Evolutionary conservation across 1,139 yeast species (phyloP), one percentile per base, ranked within the genome.

Genomic region (Yamadazyma trypodendri): DNA sequence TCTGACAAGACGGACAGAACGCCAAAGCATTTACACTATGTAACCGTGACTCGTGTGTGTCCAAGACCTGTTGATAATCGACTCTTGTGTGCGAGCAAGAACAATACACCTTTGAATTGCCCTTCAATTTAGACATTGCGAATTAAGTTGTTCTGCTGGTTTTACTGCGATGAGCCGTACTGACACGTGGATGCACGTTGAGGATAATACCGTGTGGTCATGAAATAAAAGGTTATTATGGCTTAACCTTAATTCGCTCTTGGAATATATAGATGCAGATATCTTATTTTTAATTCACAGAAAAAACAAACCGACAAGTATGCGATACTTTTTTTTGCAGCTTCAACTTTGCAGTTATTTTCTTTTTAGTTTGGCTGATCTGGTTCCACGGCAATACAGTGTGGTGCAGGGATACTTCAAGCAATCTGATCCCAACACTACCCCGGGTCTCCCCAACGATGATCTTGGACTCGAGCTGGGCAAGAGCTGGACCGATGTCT

Each of bases 1-100:
- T 33, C 38, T 63, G 71, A 40, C 76, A 70, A 14, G 54, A 49
- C 3, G 71, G 69, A 42, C 76, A 70, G 40, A 66, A 68, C 37
- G 52, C 61, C n/a, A 66, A 45, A 13, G 60, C 54, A 22, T 48
- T 45, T 4, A 48, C 31, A 29, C 35, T 24, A 34, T 44, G 43
- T 22, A 15, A 31, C 15, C 40, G 30, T 13, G 25, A 7, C 13
- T 6, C n/a, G 6, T 16, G 20, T 5, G 4, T 11, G 6, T 18
- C 8, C 16, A 38, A 25, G 2, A 39, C 40, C 6, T 35, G 17
- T 4, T 25, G n/a, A 30, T 34, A 32, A 7, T 35, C 36, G 2
- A 30, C 7, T 21, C 31, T 24, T 2, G 11, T 29, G 5, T 18
- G 32, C 4, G 42, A 36, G 32, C 51, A 45, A 11, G 44, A 34